phyloP scores from a whole-genome alignment of 2,329 filamentous ascomycete species.

The Aspergillus oerlinghausenensis region DNA sequence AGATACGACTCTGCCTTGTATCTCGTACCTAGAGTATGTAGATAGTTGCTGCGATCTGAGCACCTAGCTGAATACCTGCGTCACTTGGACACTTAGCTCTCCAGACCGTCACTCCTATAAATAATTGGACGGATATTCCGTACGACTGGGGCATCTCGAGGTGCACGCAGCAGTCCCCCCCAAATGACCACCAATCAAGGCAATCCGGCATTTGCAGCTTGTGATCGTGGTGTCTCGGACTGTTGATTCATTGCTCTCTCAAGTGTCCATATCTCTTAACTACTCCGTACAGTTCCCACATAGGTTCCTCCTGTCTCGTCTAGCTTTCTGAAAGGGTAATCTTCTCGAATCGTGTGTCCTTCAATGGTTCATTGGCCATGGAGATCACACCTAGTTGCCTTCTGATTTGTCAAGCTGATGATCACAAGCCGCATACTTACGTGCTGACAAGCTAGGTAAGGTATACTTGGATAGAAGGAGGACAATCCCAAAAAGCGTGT shows the following conservation, averaged over 20 bases:
- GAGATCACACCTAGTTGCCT: neutral
- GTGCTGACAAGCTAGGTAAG: neutral
- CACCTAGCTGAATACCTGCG: neutral
- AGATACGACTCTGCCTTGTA: neutral
- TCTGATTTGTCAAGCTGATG: neutral
- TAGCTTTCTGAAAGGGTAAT: neutral
- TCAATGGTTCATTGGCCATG: neutral
- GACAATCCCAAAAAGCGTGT: too few species aligned
- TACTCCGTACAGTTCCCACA: too few species aligned
- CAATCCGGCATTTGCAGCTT: neutral
- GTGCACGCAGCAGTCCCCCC: neutral
- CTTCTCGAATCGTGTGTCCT: neutral
- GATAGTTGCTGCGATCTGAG: slow-evolving; percentile 9
- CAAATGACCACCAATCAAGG: neutral
- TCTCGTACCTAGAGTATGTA: neutral
- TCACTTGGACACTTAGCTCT: neutral
- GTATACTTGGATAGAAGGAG: neutral
- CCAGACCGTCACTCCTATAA: neutral
- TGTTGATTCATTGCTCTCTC: neutral
- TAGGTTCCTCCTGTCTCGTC: neutral
- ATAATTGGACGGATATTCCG: neutral
- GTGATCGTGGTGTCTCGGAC: neutral
- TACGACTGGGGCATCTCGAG: neutral
- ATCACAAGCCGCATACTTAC: neutral
- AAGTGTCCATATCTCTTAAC: neutral